phyloP scores from a whole-genome alignment of 345 rosid species.

The Arabidopsis thaliana region DNA sequence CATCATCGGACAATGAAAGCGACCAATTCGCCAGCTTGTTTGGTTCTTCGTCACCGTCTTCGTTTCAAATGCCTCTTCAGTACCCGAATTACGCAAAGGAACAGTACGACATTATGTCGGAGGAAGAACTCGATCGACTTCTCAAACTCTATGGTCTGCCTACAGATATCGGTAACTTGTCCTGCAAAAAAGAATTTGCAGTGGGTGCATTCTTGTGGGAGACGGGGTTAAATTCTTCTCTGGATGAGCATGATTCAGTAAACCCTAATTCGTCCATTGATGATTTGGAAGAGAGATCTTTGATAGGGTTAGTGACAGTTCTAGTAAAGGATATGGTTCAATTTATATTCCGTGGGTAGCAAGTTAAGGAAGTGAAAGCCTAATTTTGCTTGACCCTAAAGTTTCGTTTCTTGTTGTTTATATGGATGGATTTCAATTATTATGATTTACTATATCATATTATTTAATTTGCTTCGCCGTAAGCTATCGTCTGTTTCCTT shows the following conservation, averaged over 20 bases:
- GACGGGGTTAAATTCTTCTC: neutral
- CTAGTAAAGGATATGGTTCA: slow-evolving; percentile 8
- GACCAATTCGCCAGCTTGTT: neutral
- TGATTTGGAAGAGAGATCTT: slow-evolving; percentile 11
- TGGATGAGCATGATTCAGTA: neutral
- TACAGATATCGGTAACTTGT: slow-evolving; percentile 41
- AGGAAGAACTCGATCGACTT: slow-evolving; percentile 63
- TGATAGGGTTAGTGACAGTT: neutral
- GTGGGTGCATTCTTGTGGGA: slow-evolving; percentile 68
- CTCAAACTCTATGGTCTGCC: slow-evolving; percentile 61
- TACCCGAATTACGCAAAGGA: slow-evolving; percentile 61
- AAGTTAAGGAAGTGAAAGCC: neutral
- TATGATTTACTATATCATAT: neutral
- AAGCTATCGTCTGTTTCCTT: too few species aligned
- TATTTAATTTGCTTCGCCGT: neutral
- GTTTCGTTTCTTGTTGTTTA: slow-evolving; percentile 2
- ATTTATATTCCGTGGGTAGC: slow-evolving; percentile 4
- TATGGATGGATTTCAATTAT: neutral
- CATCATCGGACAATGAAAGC: slow-evolving; percentile 1
- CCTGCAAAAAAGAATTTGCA: slow-evolving; percentile 55
- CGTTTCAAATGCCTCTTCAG: slow-evolving; percentile 69
- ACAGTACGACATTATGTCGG: slow-evolving; percentile 64
- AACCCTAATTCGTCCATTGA: neutral
- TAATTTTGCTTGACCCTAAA: neutral
- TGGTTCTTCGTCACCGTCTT: slow-evolving; percentile 6